These are phyloP conservation scores for Leccinum disarticulatum DNA, from an alignment of 768 basidiomycete genomes.

Conservation along the genomic window DNA sequence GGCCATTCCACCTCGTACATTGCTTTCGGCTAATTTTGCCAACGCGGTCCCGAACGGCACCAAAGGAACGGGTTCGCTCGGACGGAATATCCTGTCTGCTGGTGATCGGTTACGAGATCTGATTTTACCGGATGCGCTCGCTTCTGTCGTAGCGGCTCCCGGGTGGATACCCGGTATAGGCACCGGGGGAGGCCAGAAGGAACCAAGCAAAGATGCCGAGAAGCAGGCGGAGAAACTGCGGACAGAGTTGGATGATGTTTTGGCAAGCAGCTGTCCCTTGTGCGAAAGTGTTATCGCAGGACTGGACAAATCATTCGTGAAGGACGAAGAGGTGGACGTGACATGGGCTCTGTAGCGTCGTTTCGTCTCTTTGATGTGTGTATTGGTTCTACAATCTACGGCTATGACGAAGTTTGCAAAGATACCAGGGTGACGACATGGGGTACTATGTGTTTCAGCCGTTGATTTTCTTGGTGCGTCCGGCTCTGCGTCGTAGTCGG, in stretches of 20 bases:
- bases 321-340: slow-evolving; percentile 72
- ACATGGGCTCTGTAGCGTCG: slow-evolving; percentile 66
- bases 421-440: not conserved
- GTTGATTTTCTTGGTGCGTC: slow-evolving; percentile 78
- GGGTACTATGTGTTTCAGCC: slow-evolving; percentile 43
- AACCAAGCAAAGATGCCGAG: slow-evolving; percentile 46
- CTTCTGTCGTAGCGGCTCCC: slow-evolving; percentile 75
- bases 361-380: slow-evolving; percentile 1
- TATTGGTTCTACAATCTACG: slow-evolving; percentile 12
- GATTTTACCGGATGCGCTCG: slow-evolving; percentile 92
- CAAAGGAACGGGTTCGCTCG: slow-evolving; percentile 65
- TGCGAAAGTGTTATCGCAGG: slow-evolving; percentile 89
- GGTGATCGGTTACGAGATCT: slow-evolving; percentile 89
- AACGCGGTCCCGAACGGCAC: slow-evolving; percentile 61
- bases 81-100: slow-evolving; percentile 80
- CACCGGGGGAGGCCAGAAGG: slow-evolving; percentile 44
- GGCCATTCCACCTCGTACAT: slow-evolving; percentile 45
- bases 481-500: slow-evolving; percentile 67
- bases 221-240: slow-evolving; percentile 72
- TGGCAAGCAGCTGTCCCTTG: slow-evolving; percentile 88
- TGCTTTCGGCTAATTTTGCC: slow-evolving; percentile 75
- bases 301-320: slow-evolving; percentile 84
- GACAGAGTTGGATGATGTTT: slow-evolving; percentile 82
- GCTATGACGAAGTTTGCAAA: not conserved
- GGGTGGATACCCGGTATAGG: slow-evolving; percentile 76